These are phyloP conservation scores for Neophaeococcomyces mojaviensis DNA, from an alignment of 2,329 filamentous ascomycete species.

Conservation along the genomic window DNA sequence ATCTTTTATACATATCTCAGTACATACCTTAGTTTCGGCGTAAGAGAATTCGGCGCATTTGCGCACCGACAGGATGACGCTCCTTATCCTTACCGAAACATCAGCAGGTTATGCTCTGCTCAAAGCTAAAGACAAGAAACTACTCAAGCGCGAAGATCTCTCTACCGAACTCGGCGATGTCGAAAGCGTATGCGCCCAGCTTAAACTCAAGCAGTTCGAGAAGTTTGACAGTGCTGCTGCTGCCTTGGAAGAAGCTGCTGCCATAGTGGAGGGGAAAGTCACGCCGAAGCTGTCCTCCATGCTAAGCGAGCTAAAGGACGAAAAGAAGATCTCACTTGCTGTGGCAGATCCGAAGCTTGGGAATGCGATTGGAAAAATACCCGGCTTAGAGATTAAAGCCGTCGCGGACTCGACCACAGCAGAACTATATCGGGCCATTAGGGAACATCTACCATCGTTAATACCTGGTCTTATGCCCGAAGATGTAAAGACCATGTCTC, in stretches of 20 bases:
- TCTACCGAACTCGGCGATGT: constrained; percentile 66
- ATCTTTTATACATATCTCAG: no score
- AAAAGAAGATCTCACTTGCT: constrained; percentile 92
- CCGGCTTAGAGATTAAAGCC: constrained; percentile 74
- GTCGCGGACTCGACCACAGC: constrained; percentile 74
- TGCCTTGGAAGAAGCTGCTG: constrained; percentile 82
- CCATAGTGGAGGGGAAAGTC: constrained; percentile 88
- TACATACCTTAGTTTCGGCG: no score
- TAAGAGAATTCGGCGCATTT: not conserved
- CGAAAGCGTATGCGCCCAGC: constrained; percentile 74
- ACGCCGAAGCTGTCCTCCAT: constrained; percentile 76
- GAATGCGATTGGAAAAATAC: constrained; percentile 85
- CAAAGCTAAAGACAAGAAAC: constrained; percentile 98
- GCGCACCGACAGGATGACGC: constrained; percentile 56
- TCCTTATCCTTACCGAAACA: constrained; percentile 90
- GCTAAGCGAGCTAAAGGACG: constrained; percentile 84
- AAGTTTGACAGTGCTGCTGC: constrained; percentile 93
- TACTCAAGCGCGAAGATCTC: constrained; percentile 79
- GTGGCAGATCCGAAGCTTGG: constrained; percentile 91
- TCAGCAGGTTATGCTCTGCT: constrained; percentile 96
- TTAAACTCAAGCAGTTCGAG: constrained; percentile 94
- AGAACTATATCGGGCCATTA: constrained; percentile 91
- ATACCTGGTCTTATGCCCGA: constrained; percentile 80
- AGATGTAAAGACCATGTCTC: constrained; percentile 86
- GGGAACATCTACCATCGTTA: constrained; percentile 79